A percentile compares a stretch with the other conserved stretches of the same genome.
phyloP scores from a whole-genome alignment of 78 protist genomes.

The Salpingoeca rosetta region DNA sequence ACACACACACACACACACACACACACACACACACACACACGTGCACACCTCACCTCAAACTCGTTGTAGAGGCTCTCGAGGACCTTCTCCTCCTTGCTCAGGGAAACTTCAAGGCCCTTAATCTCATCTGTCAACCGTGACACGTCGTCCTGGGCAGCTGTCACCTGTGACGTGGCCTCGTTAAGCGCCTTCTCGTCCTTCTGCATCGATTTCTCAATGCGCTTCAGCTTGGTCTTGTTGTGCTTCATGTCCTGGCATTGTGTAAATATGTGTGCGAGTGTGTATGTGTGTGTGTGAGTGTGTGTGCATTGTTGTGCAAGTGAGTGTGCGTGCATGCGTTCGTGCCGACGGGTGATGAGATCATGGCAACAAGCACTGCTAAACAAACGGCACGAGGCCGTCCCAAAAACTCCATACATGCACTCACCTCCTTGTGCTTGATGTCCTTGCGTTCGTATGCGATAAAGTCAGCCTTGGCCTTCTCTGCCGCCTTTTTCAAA shows the following conservation, averaged over 20 bases:
- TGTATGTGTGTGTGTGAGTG: no score
- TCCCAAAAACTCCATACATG: no score
- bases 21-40: not conserved
- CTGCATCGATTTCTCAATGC: not conserved
- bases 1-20: no score
- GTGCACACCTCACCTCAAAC: not conserved
- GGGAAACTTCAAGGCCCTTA: slow-evolving; percentile 3
- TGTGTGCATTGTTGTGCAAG: no score
- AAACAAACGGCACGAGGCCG: no score
- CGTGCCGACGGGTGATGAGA: no score
- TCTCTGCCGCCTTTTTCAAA: slow-evolving; percentile 2
- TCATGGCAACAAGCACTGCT: no score
- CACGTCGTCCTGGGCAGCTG: not conserved
- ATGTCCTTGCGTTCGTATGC: slow-evolving; percentile 34
- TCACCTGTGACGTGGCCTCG: not conserved
- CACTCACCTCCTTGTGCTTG: not conserved
- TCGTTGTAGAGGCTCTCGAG: no score
- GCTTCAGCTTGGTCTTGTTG: not conserved
- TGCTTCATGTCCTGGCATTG: slow-evolving; percentile 36
- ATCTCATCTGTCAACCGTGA: not conserved
- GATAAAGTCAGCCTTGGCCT: slow-evolving; percentile 19
- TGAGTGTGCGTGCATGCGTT: no score
- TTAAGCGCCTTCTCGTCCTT: not conserved
- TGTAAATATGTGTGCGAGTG: no score
- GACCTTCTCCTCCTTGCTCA: slow-evolving; percentile 34